Conservation (phyloP, 345 rosid genomes). For the Populus euphratica region DNA sequence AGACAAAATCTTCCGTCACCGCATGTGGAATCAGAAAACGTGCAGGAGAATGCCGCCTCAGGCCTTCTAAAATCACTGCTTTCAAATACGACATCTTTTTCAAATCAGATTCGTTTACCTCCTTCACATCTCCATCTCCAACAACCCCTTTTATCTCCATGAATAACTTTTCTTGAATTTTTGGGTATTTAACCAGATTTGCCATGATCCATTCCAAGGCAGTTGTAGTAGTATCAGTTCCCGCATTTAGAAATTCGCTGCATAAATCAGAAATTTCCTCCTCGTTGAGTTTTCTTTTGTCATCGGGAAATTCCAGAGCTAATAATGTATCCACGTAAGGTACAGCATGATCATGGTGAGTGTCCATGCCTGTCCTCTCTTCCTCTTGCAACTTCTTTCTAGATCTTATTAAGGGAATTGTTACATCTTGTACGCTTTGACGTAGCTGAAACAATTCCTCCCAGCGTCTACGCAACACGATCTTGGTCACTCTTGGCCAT, state of each 20-base stretch:
- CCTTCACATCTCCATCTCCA: background rate
- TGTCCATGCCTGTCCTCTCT: background rate
- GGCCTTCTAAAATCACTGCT: conserved; percentile 13
- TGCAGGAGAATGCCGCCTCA: conserved; percentile 21
- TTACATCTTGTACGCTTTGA: background rate
- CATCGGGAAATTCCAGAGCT: background rate
- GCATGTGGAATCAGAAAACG: conserved; percentile 16
- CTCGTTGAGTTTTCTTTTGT: background rate
- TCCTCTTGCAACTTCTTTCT: background rate
- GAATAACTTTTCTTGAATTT: conserved; percentile 7
- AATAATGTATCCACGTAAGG: conserved; percentile 8
- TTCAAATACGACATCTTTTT: conserved; percentile 15
- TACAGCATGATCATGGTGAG: background rate
- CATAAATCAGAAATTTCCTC: conserved; percentile 10
- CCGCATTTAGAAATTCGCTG: conserved; percentile 15
- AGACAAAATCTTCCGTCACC: conserved; percentile 8
- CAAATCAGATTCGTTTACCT: conserved; percentile 6
- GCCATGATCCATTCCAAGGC: conserved; percentile 24
- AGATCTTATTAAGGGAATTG: conserved; percentile 11
- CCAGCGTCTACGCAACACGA: conserved; percentile 7
- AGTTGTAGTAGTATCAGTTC: conserved; percentile 13
- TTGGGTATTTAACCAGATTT: conserved; percentile 12
- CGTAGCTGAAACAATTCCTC: background rate
- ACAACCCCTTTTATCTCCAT: conserved; percentile 9
- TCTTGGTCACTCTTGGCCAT: conserved; percentile 6